Evolutionary conservation across 768 basidiomycete genomes (phyloP), one percentile per base, ranked within the genome.

Genomic region (Mycena capillaripes): DNA sequence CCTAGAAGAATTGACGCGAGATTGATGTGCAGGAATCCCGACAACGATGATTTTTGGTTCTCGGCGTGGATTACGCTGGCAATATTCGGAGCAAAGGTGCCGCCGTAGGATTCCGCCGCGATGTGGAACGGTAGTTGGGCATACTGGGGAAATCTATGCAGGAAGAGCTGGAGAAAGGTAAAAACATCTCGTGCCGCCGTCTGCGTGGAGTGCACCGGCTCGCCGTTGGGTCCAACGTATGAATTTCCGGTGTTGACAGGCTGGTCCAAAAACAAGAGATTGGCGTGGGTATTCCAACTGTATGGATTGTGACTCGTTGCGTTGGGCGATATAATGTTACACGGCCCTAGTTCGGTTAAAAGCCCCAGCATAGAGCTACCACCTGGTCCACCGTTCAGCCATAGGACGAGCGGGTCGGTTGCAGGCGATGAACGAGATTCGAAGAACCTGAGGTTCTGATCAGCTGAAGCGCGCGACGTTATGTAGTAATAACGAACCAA

Each of bases 311-410:
- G 76, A 1, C 89, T 91, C 17, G 90, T 91, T n/a, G n/a, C n/a
- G n/a, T n/a, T n/a, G n/a, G n/a, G n/a, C n/a, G n/a, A n/a, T n/a
- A n/a, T n/a, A 71, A 98, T 86, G 32, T 81, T 82, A 83, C 97
- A 98, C 0, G 97, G 97, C 0, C 97, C 97, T 25, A 97, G 91
- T 78, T 98, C 97, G 76, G 97, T 95, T 21, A 99, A 85, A 25
- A 98, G 88, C 8, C 97, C 97, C 0, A 94, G 93, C 10, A 91
- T 90, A 6, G 91, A 92, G 66, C 89, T 91, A 81, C 90, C 91
- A 4, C 58, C 89, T n/a, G 90, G 91, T 11, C 92, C 92, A 30
- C 94, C 95, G 73, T 95, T 95, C 21, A 95, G 85, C 97, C 97
- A 98, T 57, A 97, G 85, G 10, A 97, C 87, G 2, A 98, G 87